Evolutionary conservation across 305 asterid species (phyloP), one percentile per base, ranked within the genome.

Genomic region (Fraxinus sp.): DNA sequence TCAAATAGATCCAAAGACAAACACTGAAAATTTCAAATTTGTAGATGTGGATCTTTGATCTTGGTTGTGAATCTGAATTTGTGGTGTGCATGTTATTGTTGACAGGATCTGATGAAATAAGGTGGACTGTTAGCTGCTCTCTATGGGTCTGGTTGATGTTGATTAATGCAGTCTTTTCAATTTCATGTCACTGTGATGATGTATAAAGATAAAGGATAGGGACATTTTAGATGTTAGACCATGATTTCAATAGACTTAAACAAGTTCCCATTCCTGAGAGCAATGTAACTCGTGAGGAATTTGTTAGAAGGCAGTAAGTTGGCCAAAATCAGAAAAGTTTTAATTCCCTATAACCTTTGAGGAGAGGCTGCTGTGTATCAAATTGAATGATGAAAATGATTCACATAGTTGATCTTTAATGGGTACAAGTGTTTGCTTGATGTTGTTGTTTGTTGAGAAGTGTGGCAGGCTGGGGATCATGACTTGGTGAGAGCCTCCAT

Each of bases 401-500:
- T 59, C 18, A 20, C 7, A n/a, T 32, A 32, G 44, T 55, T 46
- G 11, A 52, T 68, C 32, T 57, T 75, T 71, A 33, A 71, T 71
- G 76, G 76, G 44, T 71, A 71, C 76, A 32, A 13, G 76, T 33
- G 44, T 71, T 71, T 71, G 76, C 41, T 71, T 71, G 76, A 32
- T 33, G 5, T 13, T 26, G 22, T 71, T 71, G 41, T 30, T 71
- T 71, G 24, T 14, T 33, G 70, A 76, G 70, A 57, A 44, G 74
- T 57, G 2, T 74, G 75, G 22, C 4, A 2, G 28, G 64, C 76
- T 79, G 74, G 66, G 41, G 33, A 33, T 20, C 20, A 46, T 72
- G 76, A 57, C 24, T 76, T 20, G 66, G 52, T 81, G 33, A 55
- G 33, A 78, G 39, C 76, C 24, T 70, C 3, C 62, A 10, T 24